Evolutionary conservation across 345 rosid genomes (phyloP).

Genomic region (Eucalyptus regnans): DNA sequence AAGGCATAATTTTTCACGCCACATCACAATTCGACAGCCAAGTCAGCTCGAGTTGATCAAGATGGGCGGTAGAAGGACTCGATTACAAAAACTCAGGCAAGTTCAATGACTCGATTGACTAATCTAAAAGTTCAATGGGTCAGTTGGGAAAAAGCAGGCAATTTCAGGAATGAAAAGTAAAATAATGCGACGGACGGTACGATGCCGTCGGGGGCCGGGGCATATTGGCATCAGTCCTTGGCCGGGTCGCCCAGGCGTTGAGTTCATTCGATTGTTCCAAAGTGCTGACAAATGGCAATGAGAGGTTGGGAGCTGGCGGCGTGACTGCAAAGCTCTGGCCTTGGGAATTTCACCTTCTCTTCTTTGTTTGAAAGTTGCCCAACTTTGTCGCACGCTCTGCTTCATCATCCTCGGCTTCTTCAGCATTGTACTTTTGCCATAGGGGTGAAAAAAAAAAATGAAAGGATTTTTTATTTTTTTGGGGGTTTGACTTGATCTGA

Average conservation of each 20-base stretch:
- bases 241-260: neutral
- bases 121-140: neutral
- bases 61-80: neutral
- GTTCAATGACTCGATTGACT: neutral
- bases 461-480: neutral
- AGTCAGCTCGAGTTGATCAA: neutral
- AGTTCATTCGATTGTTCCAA: neutral
- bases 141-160: neutral
- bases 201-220: neutral
- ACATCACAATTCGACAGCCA: neutral
- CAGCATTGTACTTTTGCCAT: neutral
- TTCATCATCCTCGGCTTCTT: neutral
- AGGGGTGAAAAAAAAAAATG: neutral
- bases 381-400: rapidly evolving
- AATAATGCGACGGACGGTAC: neutral
- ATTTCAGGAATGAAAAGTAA: neutral
- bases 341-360: neutral
- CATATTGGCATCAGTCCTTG: neutral
- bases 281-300: neutral
- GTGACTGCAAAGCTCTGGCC: neutral
- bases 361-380: neutral
- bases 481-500: neutral
- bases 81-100: neutral
- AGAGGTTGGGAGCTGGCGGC: neutral
- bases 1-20: neutral